Conservation (phyloP, 768 basidiomycete species). For the Dendrothele bispora region DNA sequence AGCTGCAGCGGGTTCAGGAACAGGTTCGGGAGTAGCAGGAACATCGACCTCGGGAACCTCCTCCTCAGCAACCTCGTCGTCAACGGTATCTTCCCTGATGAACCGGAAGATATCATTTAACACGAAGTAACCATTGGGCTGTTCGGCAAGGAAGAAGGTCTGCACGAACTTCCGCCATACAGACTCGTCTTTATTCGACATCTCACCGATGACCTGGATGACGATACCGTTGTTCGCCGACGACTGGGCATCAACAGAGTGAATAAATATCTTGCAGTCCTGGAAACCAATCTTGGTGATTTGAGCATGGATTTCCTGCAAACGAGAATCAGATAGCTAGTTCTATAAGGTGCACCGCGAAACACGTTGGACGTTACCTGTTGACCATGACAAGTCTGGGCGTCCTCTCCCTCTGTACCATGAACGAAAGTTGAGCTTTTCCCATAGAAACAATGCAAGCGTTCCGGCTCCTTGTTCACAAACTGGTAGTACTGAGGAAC, state of each 20-base stretch:
- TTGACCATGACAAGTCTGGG: conserved; percentile 87
- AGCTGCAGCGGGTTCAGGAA: conserved; percentile 30
- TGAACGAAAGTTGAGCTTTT: conserved; percentile 97
- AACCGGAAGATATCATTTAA: conserved; percentile 99
- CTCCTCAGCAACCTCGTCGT: conserved; percentile 47
- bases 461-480: conserved; percentile 96
- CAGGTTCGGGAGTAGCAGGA: conserved; percentile 31
- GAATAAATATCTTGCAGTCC: conserved; percentile 98
- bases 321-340: conserved; percentile 8
- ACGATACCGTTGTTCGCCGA: conserved; percentile 95
- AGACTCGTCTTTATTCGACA: conserved; percentile 87
- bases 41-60: conserved; percentile 28
- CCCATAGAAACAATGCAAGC: conserved; percentile 98
- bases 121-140: conserved; percentile 98
- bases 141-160: conserved; percentile 99
- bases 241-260: conserved; percentile 96
- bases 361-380: conserved; percentile 52
- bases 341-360: conserved; percentile 6
- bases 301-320: conserved; percentile 94
- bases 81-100: conserved; percentile 92
- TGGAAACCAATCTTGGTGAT: conserved; percentile 92
- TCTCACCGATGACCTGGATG: conserved; percentile 99
- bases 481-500: conserved; percentile 99
- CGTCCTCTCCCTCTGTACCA: conserved; percentile 95
- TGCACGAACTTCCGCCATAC: conserved; percentile 99